Evolutionary conservation across 2,329 filamentous ascomycete species (phyloP), one percentile per base, ranked within the genome.

Genomic region (Beauveria pseudobassiana): DNA sequence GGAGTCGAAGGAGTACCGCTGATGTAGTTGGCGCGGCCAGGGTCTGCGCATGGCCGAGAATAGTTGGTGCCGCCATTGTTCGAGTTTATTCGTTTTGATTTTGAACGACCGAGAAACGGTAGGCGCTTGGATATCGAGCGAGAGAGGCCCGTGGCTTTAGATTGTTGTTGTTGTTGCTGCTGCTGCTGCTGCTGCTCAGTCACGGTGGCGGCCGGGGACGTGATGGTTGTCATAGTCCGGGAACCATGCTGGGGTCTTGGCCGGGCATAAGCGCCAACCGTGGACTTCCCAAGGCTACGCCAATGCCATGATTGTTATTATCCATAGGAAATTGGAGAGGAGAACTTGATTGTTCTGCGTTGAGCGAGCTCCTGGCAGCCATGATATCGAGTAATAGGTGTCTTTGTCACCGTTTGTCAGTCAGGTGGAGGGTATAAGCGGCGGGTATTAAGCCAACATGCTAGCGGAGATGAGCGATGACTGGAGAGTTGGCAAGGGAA

Each of bases 261-360:
- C 63, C 40, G 18, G 75, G 74, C 16, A 26, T 18, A 74, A 72
- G 45, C 77, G 76, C n/a, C 79, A 76, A 26, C 3, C 48, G 24
- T 9, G 89, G 89, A 68, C 88, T 91, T 38, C 88, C 89, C 61
- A 91, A 75, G 1, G 89, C 89, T 80, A 92, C 87, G 10, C 89
- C 89, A 64, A 92, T 91, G 66, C 77, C 79, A 64, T 59, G 45
- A n/a, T 46, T 26, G 40, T n/a, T 28, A 8, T n/a, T 40, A 4
- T 38, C 40, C 10, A 22, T 46, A 5, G 48, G 57, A 46, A 52
- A 53, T 5, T 42, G 48, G 8, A 40, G 24, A 16, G 57, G 48
- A 18, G 49, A n/a, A 16, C 14, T 43, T 20, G 57, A 16, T 24
- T 53, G 18, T 14, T 52, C 40, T 26, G 57, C 6, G n/a, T 60